phyloP scores from a whole-genome alignment of 164 flowering plant genomes.

The Macadamia integrifolia region DNA sequence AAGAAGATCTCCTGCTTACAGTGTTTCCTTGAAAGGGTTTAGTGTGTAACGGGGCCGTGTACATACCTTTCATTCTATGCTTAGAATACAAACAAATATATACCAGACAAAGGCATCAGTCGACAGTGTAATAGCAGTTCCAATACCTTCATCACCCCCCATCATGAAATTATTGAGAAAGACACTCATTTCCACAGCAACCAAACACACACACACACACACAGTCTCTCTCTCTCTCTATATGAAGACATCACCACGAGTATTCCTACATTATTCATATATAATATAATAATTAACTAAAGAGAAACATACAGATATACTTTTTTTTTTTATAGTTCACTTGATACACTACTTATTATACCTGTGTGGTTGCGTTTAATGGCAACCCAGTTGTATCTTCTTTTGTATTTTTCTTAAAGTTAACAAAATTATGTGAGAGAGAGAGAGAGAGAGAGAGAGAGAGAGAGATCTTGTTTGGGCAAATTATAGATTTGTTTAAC shows the following conservation, averaged over 20 bases:
- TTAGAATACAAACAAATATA: constrained; percentile 26
- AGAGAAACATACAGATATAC: too few relatives aligned
- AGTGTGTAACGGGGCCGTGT: neutral
- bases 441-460: constrained; percentile 7
- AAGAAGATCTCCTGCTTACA: neutral
- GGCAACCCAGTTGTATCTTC: constrained; percentile 5
- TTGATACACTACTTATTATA: constrained; percentile 1
- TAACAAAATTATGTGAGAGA: neutral
- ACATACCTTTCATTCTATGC: constrained; percentile 6
- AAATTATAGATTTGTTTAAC: constrained; percentile 7
- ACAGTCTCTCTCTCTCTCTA: too few relatives aligned
- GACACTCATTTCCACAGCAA: neutral
- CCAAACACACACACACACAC: too few relatives aligned
- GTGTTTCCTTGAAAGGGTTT: neutral
- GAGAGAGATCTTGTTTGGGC: constrained; percentile 8
- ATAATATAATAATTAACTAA: too few relatives aligned
- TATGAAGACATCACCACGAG: too few relatives aligned
- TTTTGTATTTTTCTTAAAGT: neutral
- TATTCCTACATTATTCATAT: too few relatives aligned
- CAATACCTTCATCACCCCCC: constrained; percentile 11
- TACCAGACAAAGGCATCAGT: constrained; percentile 28
- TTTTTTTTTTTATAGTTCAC: too few relatives aligned
- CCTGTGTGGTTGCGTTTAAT: constrained; percentile 7
- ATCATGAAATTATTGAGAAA: constrained; percentile 19
- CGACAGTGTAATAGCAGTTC: constrained; percentile 10